Conservation (phyloP, 305 asterid species). For the Rubia peregrina region DNA sequence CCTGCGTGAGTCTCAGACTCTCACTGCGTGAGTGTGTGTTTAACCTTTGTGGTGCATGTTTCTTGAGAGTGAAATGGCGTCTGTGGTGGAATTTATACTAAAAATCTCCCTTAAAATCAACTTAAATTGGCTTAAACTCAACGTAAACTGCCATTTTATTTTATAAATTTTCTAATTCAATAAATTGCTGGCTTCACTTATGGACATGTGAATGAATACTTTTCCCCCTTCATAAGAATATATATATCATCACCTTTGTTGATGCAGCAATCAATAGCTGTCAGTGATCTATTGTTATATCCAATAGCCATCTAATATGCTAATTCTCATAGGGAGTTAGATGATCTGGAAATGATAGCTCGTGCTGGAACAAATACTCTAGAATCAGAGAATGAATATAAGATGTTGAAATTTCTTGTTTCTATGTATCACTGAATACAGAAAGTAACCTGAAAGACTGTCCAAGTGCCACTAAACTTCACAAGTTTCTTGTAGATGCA, state of each 20-base stretch:
- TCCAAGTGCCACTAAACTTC: conserved; percentile 55
- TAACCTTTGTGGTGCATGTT: not conserved
- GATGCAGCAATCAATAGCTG: conserved; percentile 3
- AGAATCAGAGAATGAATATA: conserved; percentile 34
- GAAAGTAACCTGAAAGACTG: conserved; percentile 63
- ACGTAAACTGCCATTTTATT: conserved; percentile 4
- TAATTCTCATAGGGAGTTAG: conserved; percentile 9
- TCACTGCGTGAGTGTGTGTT: conserved; percentile 4
- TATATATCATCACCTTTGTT: not conserved
- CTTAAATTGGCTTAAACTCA: not conserved
- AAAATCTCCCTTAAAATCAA: not conserved
- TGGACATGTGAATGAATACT: conserved; percentile 15
- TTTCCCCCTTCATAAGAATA: not conserved
- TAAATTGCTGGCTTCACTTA: conserved; percentile 16
- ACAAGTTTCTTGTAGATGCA: conserved; percentile 36
- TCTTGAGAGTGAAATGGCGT: conserved; percentile 17
- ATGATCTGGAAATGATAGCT: conserved; percentile 6
- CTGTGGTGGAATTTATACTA: conserved; percentile 28
- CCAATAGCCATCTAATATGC: not conserved
- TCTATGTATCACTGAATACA: conserved; percentile 51
- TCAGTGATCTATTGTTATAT: not conserved
- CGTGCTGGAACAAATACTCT: conserved; percentile 10
- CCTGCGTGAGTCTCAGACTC: conserved; percentile 13
- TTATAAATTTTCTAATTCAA: not conserved
- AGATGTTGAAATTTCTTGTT: conserved; percentile 40